Conservation (phyloP, 2,329 filamentous ascomycete species). For the Ophiostoma pallidulum region DNA sequence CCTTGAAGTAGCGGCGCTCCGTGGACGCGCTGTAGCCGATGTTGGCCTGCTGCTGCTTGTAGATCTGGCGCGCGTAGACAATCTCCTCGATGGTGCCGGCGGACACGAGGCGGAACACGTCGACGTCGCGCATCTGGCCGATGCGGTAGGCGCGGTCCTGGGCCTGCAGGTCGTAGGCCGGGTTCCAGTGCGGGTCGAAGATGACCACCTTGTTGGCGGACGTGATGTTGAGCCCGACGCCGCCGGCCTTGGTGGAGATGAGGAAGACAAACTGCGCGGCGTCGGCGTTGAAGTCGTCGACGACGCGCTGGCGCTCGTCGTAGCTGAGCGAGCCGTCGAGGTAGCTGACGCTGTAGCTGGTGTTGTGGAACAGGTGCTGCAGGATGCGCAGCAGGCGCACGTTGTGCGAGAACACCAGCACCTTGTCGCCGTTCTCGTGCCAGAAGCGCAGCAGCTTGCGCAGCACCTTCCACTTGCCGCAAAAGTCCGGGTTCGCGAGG, state of each 20-base stretch:
- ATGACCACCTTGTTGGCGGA: constrained; percentile 98
- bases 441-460: constrained; percentile 82
- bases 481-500: constrained; percentile 80
- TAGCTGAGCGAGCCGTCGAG: constrained; percentile 78
- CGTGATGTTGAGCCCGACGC: constrained; percentile 91
- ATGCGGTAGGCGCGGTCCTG: constrained; percentile 96
- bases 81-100: constrained; percentile 94
- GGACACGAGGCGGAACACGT: constrained; percentile 86
- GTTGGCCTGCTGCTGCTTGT: constrained; percentile 98
- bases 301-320: constrained; percentile 69
- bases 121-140: constrained; percentile 83
- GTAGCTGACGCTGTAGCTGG: constrained; percentile 84
- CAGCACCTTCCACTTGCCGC: constrained; percentile 92
- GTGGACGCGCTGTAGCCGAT: constrained; percentile 91
- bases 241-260: constrained; percentile 88
- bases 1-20: constrained; percentile 90
- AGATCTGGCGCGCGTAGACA: constrained; percentile 92
- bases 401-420: constrained; percentile 89
- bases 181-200: constrained; percentile 97
- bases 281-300: constrained; percentile 88
- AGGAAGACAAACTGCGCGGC: constrained; percentile 86
- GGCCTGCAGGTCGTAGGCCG: constrained; percentile 85
- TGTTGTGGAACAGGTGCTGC: constrained; percentile 75
- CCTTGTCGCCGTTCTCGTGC: constrained; percentile 85
- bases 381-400: constrained; percentile 78